Percentiles rank a stretch among this genome's conserved stretches.
phyloP scores from a whole-genome alignment of 2,329 filamentous ascomycete genomes.

The Moelleriella libera region DNA sequence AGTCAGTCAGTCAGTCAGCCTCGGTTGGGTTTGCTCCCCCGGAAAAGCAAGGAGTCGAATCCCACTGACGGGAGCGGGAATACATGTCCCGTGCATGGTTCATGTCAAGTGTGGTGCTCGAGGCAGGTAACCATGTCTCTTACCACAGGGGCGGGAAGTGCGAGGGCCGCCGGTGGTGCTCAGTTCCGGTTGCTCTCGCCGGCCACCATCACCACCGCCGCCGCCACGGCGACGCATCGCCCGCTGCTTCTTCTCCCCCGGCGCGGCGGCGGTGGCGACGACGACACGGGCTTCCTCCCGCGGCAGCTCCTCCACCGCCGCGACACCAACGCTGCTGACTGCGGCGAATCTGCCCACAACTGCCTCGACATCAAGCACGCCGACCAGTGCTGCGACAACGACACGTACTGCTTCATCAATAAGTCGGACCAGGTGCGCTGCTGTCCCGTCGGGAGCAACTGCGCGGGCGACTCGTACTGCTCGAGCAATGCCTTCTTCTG shows the following conservation, averaged over 20 bases:
- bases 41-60: too few species aligned
- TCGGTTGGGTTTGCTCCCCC: too few species aligned
- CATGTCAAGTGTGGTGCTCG: too few species aligned
- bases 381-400: slow-evolving; percentile 26
- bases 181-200: too few species aligned
- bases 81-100: too few species aligned
- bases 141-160: too few species aligned
- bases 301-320: background rate
- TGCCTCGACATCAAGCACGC: slow-evolving; percentile 26
- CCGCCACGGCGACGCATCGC: background rate
- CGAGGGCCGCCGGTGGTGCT: too few species aligned
- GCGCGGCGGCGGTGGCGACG: background rate
- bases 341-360: slow-evolving; percentile 7
- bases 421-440: slow-evolving; percentile 18
- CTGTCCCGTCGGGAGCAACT: slow-evolving; percentile 28
- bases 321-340: background rate
- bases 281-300: background rate
- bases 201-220: too few species aligned
- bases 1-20: too few species aligned
- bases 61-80: too few species aligned
- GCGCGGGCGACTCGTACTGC: slow-evolving; percentile 22
- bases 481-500: slow-evolving; percentile 18
- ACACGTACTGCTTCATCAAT: slow-evolving; percentile 30
- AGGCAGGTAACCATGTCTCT: too few species aligned
- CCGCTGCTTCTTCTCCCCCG: background rate